These are phyloP conservation scores for Cladophialophora exuberans DNA, from an alignment of 2,329 filamentous ascomycete genomes.

Conservation along the genomic window DNA sequence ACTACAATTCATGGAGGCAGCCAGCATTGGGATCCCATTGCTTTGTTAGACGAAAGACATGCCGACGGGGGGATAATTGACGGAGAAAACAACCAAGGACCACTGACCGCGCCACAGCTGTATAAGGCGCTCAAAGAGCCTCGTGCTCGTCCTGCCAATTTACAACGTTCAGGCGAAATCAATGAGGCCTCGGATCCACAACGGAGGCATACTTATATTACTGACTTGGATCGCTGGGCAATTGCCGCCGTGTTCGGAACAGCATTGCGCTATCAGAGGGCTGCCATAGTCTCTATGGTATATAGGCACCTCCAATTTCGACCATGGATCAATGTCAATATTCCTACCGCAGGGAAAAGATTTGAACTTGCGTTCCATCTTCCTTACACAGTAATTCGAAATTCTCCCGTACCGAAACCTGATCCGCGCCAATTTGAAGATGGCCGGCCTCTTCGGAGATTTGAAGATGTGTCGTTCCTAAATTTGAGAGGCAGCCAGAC, in stretches of 20 bases:
- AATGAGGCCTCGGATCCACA: no score
- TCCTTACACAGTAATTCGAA: neutral
- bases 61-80: neutral
- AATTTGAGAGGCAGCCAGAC: neutral
- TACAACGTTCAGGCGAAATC: no score
- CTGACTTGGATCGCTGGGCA: constrained; percentile 7
- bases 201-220: constrained; percentile 8
- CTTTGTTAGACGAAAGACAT: neutral
- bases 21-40: neutral
- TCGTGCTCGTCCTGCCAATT: neutral
- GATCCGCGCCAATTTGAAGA: neutral
- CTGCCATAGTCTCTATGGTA: neutral
- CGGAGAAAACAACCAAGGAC: neutral
- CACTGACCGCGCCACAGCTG: neutral
- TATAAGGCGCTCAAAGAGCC: neutral
- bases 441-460: neutral
- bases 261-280: constrained; percentile 5
- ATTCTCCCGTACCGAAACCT: neutral
- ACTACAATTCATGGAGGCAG: neutral
- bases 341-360: neutral
- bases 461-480: constrained; percentile 1
- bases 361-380: constrained; percentile 5
- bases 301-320: constrained; percentile 3
- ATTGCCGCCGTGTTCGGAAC: constrained; percentile 12
- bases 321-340: neutral